Percentiles rank a stretch among this genome's conserved stretches.
Evolutionary conservation across 2,329 filamentous ascomycete genomes (phyloP).

Genomic region (Stachybotrys echinatus): DNA sequence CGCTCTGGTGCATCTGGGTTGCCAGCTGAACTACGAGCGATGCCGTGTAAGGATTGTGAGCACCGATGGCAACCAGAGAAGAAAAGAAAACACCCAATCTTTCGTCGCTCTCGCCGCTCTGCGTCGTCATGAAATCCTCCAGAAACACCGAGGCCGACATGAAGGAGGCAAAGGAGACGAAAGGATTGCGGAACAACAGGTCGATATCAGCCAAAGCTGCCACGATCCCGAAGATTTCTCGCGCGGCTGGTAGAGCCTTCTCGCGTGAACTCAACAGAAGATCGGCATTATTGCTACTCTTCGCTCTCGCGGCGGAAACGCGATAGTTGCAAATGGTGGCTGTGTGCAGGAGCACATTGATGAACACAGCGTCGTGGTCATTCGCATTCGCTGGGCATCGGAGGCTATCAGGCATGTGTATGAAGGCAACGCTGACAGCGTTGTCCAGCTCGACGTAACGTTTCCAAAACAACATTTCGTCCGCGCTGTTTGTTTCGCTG

Average conservation of each 20-base stretch:
- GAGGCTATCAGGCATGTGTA: slow-evolving; percentile 66
- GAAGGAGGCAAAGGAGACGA: slow-evolving; percentile 66
- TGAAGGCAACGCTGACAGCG: slow-evolving; percentile 65
- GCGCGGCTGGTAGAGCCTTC: slow-evolving; percentile 69
- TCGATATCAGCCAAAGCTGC: slow-evolving; percentile 36
- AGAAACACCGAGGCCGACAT: slow-evolving; percentile 67
- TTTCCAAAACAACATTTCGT: slow-evolving; percentile 63
- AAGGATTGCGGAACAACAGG: slow-evolving; percentile 56
- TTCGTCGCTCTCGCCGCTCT: slow-evolving; percentile 41
- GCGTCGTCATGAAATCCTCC: slow-evolving; percentile 60
- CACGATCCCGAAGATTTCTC: slow-evolving; percentile 75
- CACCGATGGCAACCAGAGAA: slow-evolving; percentile 61
- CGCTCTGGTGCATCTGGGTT: slow-evolving; percentile 50
- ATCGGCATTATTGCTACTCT: slow-evolving; percentile 54
- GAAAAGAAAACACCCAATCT: slow-evolving; percentile 62
- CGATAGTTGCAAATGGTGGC: slow-evolving; percentile 82
- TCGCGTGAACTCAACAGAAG: slow-evolving; percentile 64
- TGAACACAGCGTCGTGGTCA: slow-evolving; percentile 67
- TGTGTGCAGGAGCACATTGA: slow-evolving; percentile 80
- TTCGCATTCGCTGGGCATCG: slow-evolving; percentile 61
- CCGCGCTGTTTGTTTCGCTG: slow-evolving; percentile 41
- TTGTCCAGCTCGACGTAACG: slow-evolving; percentile 75
- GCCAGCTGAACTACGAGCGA: slow-evolving; percentile 67
- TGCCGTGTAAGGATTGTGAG: slow-evolving; percentile 60
- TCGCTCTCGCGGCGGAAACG: slow-evolving; percentile 70